Evolutionary conservation across 768 basidiomycete genomes (phyloP), one percentile per base, ranked within the genome.

Genomic region (Macrolepiota dolichaula): DNA sequence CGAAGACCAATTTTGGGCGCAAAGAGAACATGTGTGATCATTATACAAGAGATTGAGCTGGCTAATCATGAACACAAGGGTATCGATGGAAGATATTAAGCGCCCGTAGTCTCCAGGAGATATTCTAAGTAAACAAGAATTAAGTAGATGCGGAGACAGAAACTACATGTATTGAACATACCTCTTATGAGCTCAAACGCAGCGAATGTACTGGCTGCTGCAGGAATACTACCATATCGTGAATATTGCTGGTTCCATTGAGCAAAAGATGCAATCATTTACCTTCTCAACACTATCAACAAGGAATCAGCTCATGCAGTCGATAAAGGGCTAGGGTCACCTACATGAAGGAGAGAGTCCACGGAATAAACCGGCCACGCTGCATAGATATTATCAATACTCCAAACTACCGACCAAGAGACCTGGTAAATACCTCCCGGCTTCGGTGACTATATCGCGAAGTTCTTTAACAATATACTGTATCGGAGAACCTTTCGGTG

Each of bases 151-250:
- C 42, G 49, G 40, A 29, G n/a, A 19, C 44, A 24, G 11, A 1
- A 37, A 32, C 42, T 51, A 57, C 17, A 27, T 52, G 42, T 19
- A 40, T 54, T 44, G 4, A 9, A 69, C 81, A 58, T 55, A 87
- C 88, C 88, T 77, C 92, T 76, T 0, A 88, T 92, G 27, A 95
- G 68, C 71, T 97, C 94, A 68, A 90, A 97, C 0, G 91, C 90
- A 11, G 91, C 88, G 65, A 97, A 96, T 2, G 95, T 97, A 65
- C 88, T 87, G 46, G 86, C 95, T 12, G 94, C 94, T 4, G 95
- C 92, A 13, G 95, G 95, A 67, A 96, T 93, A 73, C 93, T 61
- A 12, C 24, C 35, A 37, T 3, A 40, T 38, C 46, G 38, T 58
- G 40, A 53, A 44, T 37, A 27, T 59, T 94, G 64, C 51, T 15